These are phyloP conservation scores for Pleurotus sapidus DNA, from an alignment of 768 basidiomycete species.

Conservation along the genomic window DNA sequence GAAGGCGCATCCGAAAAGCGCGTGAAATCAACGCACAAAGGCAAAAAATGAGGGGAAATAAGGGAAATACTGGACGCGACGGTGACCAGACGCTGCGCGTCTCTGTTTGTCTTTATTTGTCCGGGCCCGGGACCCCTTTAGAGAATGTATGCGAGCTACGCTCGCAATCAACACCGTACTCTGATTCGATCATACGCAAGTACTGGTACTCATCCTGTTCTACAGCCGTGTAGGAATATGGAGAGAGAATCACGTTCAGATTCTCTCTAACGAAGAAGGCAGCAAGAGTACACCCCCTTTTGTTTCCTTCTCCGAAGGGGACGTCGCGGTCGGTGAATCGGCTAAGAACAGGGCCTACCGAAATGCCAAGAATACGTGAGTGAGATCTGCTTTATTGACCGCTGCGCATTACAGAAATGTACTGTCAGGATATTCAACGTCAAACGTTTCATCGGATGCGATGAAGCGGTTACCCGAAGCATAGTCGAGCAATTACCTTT, in stretches of 20 bases:
- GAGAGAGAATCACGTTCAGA: not conserved
- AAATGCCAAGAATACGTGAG: conserved; percentile 6
- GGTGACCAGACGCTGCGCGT: too few species aligned
- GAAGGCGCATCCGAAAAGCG: too few species aligned
- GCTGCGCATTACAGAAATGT: not conserved
- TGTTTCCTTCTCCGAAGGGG: not conserved
- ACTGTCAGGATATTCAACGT: conserved; percentile 42
- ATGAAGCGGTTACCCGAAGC: conserved; percentile 40
- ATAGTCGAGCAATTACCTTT: conserved; percentile 52
- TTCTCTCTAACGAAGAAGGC: conserved; percentile 4
- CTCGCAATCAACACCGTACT: not conserved
- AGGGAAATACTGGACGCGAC: too few species aligned
- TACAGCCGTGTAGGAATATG: conserved; percentile 4
- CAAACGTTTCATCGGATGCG: conserved; percentile 56
- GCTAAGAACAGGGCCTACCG: conserved; percentile 2
- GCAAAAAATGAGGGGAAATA: too few species aligned
- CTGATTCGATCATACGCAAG: not conserved
- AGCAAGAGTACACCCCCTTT: conserved; percentile 1
- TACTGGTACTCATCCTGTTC: not conserved
- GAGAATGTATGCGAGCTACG: too few species aligned
- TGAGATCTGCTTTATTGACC: not conserved
- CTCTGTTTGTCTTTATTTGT: too few species aligned
- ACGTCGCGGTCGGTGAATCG: conserved; percentile 4
- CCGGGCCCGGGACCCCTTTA: too few species aligned
- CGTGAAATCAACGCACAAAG: too few species aligned